Conservation (phyloP, 2,329 filamentous ascomycete genomes). For the Bipolaris cookei region DNA sequence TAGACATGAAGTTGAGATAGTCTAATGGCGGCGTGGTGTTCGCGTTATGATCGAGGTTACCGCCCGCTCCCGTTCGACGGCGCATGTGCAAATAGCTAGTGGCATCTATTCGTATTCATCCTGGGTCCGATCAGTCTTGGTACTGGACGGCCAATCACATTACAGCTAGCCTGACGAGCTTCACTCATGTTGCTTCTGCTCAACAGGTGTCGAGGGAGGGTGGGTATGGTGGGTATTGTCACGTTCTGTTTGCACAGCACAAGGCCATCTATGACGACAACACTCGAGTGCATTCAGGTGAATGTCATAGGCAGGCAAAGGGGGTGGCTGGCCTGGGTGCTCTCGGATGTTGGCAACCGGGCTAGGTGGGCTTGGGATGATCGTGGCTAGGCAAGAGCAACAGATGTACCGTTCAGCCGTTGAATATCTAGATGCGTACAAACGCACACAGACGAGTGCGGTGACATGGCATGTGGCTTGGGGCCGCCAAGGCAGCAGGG, state of each 20-base stretch:
- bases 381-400: background rate
- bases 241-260: background rate
- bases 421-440: background rate
- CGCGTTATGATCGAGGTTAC: constrained; percentile 32
- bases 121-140: constrained; percentile 40
- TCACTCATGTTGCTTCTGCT: constrained; percentile 5
- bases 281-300: constrained; percentile 5
- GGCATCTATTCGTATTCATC: constrained; percentile 33
- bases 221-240: background rate
- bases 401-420: constrained; percentile 6
- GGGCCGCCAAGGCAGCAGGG: background rate
- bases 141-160: constrained; percentile 9
- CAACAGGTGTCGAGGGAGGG: background rate
- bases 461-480: constrained; percentile 4
- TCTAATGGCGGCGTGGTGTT: constrained; percentile 20
- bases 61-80: constrained; percentile 43
- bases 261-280: constrained; percentile 17
- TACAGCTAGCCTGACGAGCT: background rate
- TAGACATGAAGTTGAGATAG: constrained; percentile 7
- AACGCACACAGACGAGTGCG: background rate
- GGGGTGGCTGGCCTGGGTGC: constrained; percentile 17
- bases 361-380: background rate
- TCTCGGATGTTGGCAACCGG: constrained; percentile 21
- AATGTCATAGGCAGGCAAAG: constrained; percentile 5
- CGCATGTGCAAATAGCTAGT: constrained; percentile 35